These are phyloP conservation scores for Bipolaris sorokiniana DNA, from an alignment of 2,329 filamentous ascomycete species.

Conservation along the genomic window DNA sequence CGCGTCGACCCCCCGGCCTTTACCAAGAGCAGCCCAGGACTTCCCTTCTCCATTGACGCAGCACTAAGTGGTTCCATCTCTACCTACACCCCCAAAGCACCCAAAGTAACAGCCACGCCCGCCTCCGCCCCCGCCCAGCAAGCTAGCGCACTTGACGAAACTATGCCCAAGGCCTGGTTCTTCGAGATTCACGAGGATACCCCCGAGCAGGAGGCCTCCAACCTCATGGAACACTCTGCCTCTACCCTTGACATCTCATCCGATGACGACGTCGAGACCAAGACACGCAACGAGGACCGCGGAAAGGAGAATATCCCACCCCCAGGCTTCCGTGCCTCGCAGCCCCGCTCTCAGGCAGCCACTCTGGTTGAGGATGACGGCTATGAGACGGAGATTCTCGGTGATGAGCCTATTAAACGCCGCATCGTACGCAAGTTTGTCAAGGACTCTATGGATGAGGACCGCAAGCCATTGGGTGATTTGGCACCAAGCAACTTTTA, in stretches of 20 bases:
- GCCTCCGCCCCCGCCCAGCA: slow-evolving; percentile 37
- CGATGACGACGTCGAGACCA: slow-evolving; percentile 75
- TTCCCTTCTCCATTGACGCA: slow-evolving; percentile 84
- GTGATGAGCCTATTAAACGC: slow-evolving; percentile 34
- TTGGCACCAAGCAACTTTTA: slow-evolving; percentile 49
- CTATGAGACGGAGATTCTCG: slow-evolving; percentile 20
- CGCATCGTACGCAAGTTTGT: slow-evolving; percentile 35
- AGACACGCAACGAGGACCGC: slow-evolving; percentile 61
- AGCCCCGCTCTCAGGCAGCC: slow-evolving; percentile 19
- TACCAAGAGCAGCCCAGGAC: slow-evolving; percentile 52
- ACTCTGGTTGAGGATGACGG: slow-evolving; percentile 13
- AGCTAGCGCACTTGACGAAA: slow-evolving; percentile 56
- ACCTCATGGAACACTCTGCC: slow-evolving; percentile 89
- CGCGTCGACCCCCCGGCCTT: slow-evolving; percentile 75
- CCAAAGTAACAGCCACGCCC: slow-evolving; percentile 41
- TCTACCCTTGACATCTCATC: slow-evolving; percentile 86
- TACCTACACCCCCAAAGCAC: slow-evolving; percentile 59
- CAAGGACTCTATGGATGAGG: slow-evolving; percentile 51
- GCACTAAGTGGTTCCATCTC: slow-evolving; percentile 79
- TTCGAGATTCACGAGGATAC: slow-evolving; percentile 96
- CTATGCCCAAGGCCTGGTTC: slow-evolving; percentile 71
- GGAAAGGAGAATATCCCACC: slow-evolving; percentile 97
- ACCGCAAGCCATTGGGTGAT: slow-evolving; percentile 47
- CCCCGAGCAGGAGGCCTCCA: slow-evolving; percentile 86
- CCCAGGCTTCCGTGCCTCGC: slow-evolving; percentile 46